These are phyloP conservation scores for Tricholoma saponaceum DNA, from an alignment of 768 basidiomycete species.

Conservation along the genomic window DNA sequence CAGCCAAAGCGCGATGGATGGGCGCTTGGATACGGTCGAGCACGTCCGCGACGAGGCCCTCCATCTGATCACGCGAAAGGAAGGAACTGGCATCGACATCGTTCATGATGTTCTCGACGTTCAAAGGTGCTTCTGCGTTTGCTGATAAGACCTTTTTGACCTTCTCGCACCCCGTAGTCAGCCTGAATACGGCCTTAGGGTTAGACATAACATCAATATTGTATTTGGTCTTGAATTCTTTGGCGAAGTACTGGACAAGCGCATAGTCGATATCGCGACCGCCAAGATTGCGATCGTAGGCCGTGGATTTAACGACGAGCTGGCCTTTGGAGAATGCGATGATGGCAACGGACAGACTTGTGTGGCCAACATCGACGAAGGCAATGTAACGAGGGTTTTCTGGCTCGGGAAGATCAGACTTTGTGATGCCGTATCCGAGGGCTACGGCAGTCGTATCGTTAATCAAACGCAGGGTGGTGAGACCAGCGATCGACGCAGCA, in stretches of 20 bases:
- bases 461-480: slow-evolving; percentile 91
- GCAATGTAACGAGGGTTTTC: slow-evolving; percentile 83
- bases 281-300: slow-evolving; percentile 91
- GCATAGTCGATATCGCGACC: slow-evolving; percentile 96
- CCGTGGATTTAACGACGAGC: slow-evolving; percentile 79
- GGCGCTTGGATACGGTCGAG: slow-evolving; percentile 76
- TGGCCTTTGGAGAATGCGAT: slow-evolving; percentile 95
- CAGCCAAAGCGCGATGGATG: slow-evolving; percentile 71
- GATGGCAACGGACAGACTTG: slow-evolving; percentile 80
- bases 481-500: slow-evolving; percentile 83
- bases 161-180: slow-evolving; percentile 83
- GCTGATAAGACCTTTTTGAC: slow-evolving; percentile 97
- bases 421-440: slow-evolving; percentile 98
- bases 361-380: slow-evolving; percentile 96
- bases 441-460: slow-evolving; percentile 96
- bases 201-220: slow-evolving; percentile 92
- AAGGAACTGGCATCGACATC: slow-evolving; percentile 91
- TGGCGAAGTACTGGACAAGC: slow-evolving; percentile 82
- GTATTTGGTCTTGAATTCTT: slow-evolving; percentile 95
- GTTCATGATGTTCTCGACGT: slow-evolving; percentile 95
- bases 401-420: slow-evolving; percentile 87
- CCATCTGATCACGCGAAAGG: slow-evolving; percentile 78
- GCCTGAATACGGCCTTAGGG: slow-evolving; percentile 92
- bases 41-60: slow-evolving; percentile 68
- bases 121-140: slow-evolving; percentile 83